Percentiles rank a stretch among this genome's conserved stretches.
Evolutionary conservation across 164 flowering plant species (phyloP).

Genomic region (Protea cynaroides): DNA sequence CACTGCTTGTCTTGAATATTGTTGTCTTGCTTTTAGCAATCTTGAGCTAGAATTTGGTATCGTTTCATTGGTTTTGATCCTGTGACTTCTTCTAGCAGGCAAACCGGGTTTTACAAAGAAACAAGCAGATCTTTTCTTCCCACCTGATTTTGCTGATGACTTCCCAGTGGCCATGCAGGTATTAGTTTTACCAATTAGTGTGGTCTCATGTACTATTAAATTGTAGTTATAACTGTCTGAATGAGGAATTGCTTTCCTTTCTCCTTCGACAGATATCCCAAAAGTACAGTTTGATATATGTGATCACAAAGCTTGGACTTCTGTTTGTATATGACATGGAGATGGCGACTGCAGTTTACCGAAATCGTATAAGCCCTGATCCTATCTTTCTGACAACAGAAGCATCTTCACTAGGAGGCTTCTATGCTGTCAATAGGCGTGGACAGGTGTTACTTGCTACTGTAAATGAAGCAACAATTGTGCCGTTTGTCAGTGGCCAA

Average conservation of each 20-base stretch:
- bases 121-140: constrained; percentile 98
- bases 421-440: constrained; percentile 92
- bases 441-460: constrained; percentile 97
- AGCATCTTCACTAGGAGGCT: constrained; percentile 93
- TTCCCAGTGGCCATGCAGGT: constrained; percentile 99
- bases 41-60: neutral
- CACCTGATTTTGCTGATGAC: constrained; percentile 98
- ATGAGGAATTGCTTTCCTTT: constrained; percentile 10
- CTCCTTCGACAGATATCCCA: constrained; percentile 72
- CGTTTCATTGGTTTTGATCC: neutral
- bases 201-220: neutral
- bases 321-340: constrained; percentile 98
- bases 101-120: constrained; percentile 89
- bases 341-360: constrained; percentile 90
- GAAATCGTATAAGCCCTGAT: constrained; percentile 98
- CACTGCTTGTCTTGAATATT: neutral
- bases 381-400: constrained; percentile 96
- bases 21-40: neutral
- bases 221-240: neutral
- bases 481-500: constrained; percentile 96
- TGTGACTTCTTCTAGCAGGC: constrained; percentile 39
- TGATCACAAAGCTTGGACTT: constrained; percentile 96
- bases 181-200: neutral
- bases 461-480: constrained; percentile 87
- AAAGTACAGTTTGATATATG: constrained; percentile 81